Base-by-base conservation (phyloP, 2,329 filamentous ascomycete species). In the Sarocladium brachiariae region DNA sequence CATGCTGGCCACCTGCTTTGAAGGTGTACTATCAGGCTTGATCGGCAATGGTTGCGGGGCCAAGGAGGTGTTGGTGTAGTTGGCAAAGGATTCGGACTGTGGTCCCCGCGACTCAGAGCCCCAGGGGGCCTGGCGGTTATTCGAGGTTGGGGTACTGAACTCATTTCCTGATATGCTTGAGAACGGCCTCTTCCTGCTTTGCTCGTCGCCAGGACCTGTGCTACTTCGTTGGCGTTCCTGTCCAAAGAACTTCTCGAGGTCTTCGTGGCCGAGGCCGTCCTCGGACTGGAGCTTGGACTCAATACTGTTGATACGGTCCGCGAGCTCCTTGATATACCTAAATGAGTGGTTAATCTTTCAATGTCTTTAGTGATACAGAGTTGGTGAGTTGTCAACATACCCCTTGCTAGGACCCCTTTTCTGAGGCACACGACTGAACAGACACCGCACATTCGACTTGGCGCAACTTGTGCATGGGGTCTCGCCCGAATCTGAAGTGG, bases 241-340 rank as follows among this genome's bases (percentile, higher is more conserved):
- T 55, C 60, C 62, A 39, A 70, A 68, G 10, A 70, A 59, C 43
- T 65, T 63, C 33, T 77, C 74, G n/a, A 77, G 65, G n/a, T 69
- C 65, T 50, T 74, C 72, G 50, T 72, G 68, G 35, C 65, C 71
- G 52, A 66, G 60, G 35, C 60, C 69, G 53, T 66, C 65, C 27
- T 79, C 76, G 8, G 70, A 74, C 35, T 77, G 78, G 52, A 93
- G 81, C 62, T 89, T 87, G 56, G 84, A 86, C 63, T 95, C 90
- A 41, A 96, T 84, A 38, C 80, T 84, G 59, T 91, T 83, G 53
- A 96, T 82, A 23, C 90, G 77, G 62, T 95, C 89, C 21, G 89
- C 89, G 19, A 96, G 77, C 65, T 95, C 89, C 64, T 95, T 95
- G 65, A 96, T 96, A 60, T 95, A 95, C 14, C 84, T 88, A n/a